A percentile compares a stretch with the other conserved stretches of the same genome.
Evolutionary conservation across 2,329 filamentous ascomycete genomes (phyloP).

Genomic region (Pyricularia grisea): DNA sequence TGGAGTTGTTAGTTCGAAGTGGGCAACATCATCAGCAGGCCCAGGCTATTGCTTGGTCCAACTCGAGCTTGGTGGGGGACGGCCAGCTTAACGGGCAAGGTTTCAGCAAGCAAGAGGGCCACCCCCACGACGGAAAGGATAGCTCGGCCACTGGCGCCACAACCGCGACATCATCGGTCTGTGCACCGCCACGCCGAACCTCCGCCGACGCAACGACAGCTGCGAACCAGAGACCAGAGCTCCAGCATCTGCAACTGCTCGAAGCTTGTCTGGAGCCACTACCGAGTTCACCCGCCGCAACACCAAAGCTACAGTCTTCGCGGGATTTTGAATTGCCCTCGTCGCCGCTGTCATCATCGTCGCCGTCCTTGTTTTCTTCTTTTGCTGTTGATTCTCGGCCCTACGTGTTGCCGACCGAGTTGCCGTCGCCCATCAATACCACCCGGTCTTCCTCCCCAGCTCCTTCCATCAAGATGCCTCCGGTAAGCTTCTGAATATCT

Average conservation of each 20-base stretch:
- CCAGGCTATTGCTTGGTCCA: neutral
- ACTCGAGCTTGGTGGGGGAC: neutral
- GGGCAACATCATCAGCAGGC: neutral
- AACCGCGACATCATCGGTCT: conserved; percentile 3
- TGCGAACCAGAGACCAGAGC: neutral
- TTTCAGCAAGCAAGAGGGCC: neutral
- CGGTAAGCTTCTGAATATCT: conserved; percentile 3
- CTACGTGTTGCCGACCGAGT: neutral
- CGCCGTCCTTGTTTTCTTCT: neutral
- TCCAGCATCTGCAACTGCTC: conserved; percentile 1
- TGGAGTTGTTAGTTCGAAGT: conserved; percentile 1
- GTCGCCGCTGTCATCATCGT: neutral
- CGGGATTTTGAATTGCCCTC: neutral
- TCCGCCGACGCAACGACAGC: neutral
- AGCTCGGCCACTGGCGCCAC: neutral
- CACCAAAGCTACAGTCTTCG: neutral
- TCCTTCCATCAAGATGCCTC: conserved; percentile 1
- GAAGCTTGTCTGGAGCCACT: conserved; percentile 4
- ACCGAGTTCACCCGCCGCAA: conserved; percentile 1
- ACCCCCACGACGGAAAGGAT: neutral
- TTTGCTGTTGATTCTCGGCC: neutral
- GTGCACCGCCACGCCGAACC: conserved; percentile 1
- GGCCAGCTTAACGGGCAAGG: neutral
- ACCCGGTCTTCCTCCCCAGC: neutral
- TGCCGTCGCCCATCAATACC: neutral